These are phyloP conservation scores for Theobroma cacao DNA, from an alignment of 345 rosid genomes.

Conservation along the genomic window DNA sequence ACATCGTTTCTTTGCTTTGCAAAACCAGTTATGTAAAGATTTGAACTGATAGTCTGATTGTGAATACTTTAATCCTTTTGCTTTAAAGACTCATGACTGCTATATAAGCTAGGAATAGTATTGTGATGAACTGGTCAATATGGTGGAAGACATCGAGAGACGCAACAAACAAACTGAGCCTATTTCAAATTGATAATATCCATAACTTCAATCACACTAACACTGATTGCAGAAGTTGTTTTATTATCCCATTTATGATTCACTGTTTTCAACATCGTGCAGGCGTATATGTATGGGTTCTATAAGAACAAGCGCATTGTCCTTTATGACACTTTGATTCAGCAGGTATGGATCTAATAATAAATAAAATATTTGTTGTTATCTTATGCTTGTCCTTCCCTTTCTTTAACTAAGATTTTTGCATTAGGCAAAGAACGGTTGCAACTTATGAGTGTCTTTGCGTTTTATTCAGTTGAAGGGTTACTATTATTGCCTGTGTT, in stretches of 20 bases:
- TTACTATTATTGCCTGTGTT: background rate
- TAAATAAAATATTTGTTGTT: background rate
- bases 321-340: conserved; percentile 94
- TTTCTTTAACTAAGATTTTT: background rate
- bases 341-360: conserved; percentile 59
- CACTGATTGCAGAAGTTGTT: background rate
- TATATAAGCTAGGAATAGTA: background rate
- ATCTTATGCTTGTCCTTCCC: background rate
- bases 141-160: background rate
- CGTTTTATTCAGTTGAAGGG: background rate
- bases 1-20: background rate
- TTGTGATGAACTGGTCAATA: background rate
- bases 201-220: background rate
- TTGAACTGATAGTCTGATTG: background rate
- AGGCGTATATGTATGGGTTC: conserved; percentile 99
- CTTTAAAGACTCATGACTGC: background rate
- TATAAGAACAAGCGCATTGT: conserved; percentile 98
- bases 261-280: conserved; percentile 26
- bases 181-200: background rate
- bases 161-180: background rate
- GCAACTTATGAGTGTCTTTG: background rate
- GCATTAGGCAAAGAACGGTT: background rate
- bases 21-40: background rate
- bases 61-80: background rate
- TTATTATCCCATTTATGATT: background rate